Evolutionary conservation across 495 filamentous ascomycete genomes (phyloP).

Genomic region (Massariosphaeria phaeospora): DNA sequence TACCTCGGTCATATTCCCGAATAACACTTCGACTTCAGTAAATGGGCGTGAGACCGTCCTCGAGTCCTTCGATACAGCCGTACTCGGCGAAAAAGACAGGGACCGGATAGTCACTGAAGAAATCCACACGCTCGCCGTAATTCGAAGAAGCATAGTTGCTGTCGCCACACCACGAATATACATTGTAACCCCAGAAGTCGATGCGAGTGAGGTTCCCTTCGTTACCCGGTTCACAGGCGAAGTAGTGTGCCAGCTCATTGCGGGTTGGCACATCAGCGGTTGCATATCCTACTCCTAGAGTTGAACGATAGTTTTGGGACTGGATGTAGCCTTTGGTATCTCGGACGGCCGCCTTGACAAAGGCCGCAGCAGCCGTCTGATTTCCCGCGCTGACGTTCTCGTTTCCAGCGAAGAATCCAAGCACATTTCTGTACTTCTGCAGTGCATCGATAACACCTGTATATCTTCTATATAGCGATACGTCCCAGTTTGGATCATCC

Average conservation of each 20-base stretch:
- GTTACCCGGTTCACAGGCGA: slow-evolving; percentile 71
- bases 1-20: slow-evolving; percentile 72
- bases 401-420: slow-evolving; percentile 97
- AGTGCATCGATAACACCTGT: slow-evolving; percentile 79
- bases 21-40: slow-evolving; percentile 83
- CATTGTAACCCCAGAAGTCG: slow-evolving; percentile 98
- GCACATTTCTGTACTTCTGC: slow-evolving; percentile 71
- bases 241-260: slow-evolving; percentile 73
- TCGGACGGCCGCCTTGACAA: slow-evolving; percentile 91
- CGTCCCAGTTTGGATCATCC: slow-evolving; percentile 68
- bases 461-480: slow-evolving; percentile 71
- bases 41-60: slow-evolving; percentile 53
- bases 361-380: slow-evolving; percentile 81
- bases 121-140: slow-evolving; percentile 69
- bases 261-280: slow-evolving; percentile 88
- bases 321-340: slow-evolving; percentile 92
- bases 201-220: slow-evolving; percentile 49
- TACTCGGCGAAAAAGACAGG: slow-evolving; percentile 98
- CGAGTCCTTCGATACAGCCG: slow-evolving; percentile 64
- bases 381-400: slow-evolving; percentile 80
- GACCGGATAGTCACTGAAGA: slow-evolving; percentile 81
- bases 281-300: slow-evolving; percentile 88
- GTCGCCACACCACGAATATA: slow-evolving; percentile 94
- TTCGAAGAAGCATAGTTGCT: slow-evolving; percentile 66
- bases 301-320: slow-evolving; percentile 59